Evolutionary conservation across 305 asterid species (phyloP), one percentile per base, ranked within the genome.

Genomic region (Solanum aculeatissimum): DNA sequence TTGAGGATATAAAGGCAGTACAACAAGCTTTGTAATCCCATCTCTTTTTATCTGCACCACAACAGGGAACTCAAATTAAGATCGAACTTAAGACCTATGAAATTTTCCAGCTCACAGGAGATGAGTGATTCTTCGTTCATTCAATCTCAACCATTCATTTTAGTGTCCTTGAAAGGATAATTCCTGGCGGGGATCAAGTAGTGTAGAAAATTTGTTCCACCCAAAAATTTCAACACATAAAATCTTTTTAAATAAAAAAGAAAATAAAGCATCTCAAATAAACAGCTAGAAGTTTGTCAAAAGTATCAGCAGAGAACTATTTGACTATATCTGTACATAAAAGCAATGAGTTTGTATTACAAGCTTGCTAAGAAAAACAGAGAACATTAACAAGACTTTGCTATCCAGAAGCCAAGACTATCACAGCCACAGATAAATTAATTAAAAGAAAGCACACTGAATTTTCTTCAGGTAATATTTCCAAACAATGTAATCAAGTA

Each of bases 1-100:
- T 54, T 96, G 99, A 87, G 99, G 98, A 87, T 96, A 96, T 23
- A 95, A 94, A 15, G 98, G 98, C 85, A 96, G 89, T 62, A 96
- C 97, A 8, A 96, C 98, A 21, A 96, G 98, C 90, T 85, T 92
- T 15, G 95, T 93, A 84, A 96, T 92, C 80, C 88, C 86, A 60
- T 96, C 98, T 83, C 92, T 89, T 91, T 95, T 96, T 81, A 96
- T 95, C 99, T 96, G 91, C 86, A 55, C 83, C 25, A 81, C 23
- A 68, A 77, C 45, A 77, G 63, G 63, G 82, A 77, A 77, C 27
- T 27, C 63, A 49, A 49, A 49, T 77, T 72, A 16, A 77, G 63
- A 27, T 49, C 63, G 49, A 77, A 77, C 38, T 14, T 27, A 49
- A 77, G 27, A 75, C 60, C 19, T 45, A 27, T 2, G 15, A 15